Evolutionary conservation across 352 stramenopile genomes (phyloP).

Genomic region (Globisporangium splendens): DNA sequence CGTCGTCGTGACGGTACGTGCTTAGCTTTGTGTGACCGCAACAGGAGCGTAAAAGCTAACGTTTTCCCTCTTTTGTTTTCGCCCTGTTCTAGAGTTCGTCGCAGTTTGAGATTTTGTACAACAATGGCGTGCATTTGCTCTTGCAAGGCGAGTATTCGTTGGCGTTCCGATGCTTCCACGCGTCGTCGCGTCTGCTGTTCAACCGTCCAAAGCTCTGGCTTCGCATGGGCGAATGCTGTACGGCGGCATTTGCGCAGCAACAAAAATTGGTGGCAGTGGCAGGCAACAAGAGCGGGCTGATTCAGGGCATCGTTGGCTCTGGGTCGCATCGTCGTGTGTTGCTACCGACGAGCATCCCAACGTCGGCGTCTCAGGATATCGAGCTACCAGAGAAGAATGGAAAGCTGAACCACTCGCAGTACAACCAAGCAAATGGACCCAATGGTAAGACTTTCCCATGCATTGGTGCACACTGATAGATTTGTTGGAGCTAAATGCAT

Average conservation of each 20-base stretch:
- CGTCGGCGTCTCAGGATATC: conserved; percentile 59
- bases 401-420: conserved; percentile 31
- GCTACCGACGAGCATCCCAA: conserved; percentile 63
- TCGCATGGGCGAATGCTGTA: conserved; percentile 90
- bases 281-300: conserved; percentile 80
- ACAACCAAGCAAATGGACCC: conserved; percentile 23
- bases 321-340: conserved; percentile 81
- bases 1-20: conserved; percentile 42
- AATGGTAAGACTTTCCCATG: conserved; percentile 19
- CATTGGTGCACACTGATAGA: neutral
- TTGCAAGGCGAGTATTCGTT: conserved; percentile 77
- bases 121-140: conserved; percentile 89
- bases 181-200: conserved; percentile 85
- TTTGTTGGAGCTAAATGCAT: conserved; percentile 1
- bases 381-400: conserved; percentile 57
- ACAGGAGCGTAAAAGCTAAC: neutral
- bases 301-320: conserved; percentile 73
- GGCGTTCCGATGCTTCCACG: conserved; percentile 89
- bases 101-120: conserved; percentile 91
- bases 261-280: conserved; percentile 47
- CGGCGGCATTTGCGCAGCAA: conserved; percentile 75
- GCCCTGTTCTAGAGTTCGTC: conserved; percentile 40
- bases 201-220: conserved; percentile 92
- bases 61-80: neutral
- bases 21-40: neutral